Conservation (phyloP, 2,329 filamentous ascomycete genomes). For the Penicillium frequentans region DNA sequence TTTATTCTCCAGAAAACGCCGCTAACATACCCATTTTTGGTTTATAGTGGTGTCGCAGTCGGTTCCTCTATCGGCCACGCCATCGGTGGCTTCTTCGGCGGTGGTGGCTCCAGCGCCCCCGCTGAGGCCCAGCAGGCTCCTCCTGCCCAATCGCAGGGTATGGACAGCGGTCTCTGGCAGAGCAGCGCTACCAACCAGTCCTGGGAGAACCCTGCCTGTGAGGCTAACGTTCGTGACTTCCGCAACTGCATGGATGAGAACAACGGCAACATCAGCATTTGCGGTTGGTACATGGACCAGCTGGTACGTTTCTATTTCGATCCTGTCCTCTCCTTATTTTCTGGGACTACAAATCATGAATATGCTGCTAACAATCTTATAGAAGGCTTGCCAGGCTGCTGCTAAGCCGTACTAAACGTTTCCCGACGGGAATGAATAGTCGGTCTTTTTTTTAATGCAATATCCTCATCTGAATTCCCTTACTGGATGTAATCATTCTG, state of each 20-base stretch:
- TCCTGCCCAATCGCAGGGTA: constrained; percentile 55
- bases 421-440: background rate
- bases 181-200: constrained; percentile 50
- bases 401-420: constrained; percentile 65
- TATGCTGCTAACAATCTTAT: constrained; percentile 29
- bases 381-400: constrained; percentile 81
- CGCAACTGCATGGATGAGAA: constrained; percentile 97
- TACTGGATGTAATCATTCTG: constrained; percentile 10
- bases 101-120: constrained; percentile 64
- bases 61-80: constrained; percentile 95
- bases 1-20: background rate
- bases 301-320: constrained; percentile 50
- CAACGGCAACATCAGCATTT: constrained; percentile 89
- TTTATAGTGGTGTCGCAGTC: constrained; percentile 83
- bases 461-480: background rate
- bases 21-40: constrained; percentile 24
- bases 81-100: constrained; percentile 83
- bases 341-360: background rate
- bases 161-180: constrained; percentile 49
- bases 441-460: background rate
- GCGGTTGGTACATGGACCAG: constrained; percentile 98
- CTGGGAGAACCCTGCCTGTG: constrained; percentile 65
- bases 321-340: background rate
- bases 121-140: constrained; percentile 53
- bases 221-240: constrained; percentile 78